phyloP scores from a whole-genome alignment of 2,329 filamentous ascomycete genomes.

The Fusarium fujikuroi region DNA sequence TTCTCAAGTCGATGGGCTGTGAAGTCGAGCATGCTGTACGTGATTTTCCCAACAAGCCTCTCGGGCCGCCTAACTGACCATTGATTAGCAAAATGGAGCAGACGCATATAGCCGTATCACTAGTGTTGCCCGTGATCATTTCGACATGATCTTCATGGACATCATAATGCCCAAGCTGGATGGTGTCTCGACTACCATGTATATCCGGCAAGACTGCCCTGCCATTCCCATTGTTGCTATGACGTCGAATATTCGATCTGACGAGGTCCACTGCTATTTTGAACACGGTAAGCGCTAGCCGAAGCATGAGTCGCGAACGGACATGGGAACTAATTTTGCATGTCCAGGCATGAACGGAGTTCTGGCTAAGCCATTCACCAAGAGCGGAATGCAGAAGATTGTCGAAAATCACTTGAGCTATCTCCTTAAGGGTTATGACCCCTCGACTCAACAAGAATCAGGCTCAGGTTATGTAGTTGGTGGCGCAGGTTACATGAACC shows the following conservation, averaged over 20 bases:
- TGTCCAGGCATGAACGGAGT: constrained; percentile 96
- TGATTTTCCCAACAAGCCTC: constrained; percentile 24
- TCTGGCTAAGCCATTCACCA: constrained; percentile 94
- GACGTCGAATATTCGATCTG: constrained; percentile 97
- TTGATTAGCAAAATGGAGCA: constrained; percentile 72
- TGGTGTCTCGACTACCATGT: constrained; percentile 91
- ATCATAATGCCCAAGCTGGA: constrained; percentile 98
- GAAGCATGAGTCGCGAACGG: not conserved
- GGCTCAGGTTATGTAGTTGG: constrained; percentile 50
- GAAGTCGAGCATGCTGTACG: constrained; percentile 74
- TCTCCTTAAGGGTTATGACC: constrained; percentile 73
- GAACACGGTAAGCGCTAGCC: constrained; percentile 78
- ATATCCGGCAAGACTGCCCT: constrained; percentile 87
- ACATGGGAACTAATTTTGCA: constrained; percentile 23
- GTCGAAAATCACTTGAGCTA: constrained; percentile 90
- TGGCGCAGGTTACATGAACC: constrained; percentile 50
- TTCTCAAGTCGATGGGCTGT: constrained; percentile 72
- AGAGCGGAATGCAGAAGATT: constrained; percentile 84
- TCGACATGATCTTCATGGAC: constrained; percentile 83
- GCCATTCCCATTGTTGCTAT: constrained; percentile 93
- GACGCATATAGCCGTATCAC: constrained; percentile 90
- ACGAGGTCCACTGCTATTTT: constrained; percentile 98
- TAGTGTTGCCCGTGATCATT: constrained; percentile 58
- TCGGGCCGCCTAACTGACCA: constrained; percentile 21
- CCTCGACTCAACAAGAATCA: constrained; percentile 57